Evolutionary conservation across 2,329 filamentous ascomycete species (phyloP), one percentile per base, ranked within the genome.

Genomic region (Xylaria sp.): DNA sequence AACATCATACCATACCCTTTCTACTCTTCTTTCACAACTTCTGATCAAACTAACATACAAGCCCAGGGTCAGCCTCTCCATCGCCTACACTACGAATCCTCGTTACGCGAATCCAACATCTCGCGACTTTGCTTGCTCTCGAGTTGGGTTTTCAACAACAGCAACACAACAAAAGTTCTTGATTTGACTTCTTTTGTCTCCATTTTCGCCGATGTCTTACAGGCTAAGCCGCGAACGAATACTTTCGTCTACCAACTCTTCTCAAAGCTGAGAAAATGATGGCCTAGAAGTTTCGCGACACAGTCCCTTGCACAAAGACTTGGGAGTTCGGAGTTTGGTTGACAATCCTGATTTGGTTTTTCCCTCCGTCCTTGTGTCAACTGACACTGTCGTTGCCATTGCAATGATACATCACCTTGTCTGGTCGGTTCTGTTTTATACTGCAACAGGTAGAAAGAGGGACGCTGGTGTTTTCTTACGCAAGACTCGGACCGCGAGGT

Each of bases 361-460:
- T 19, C 12, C 21, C n/a, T n/a, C 45, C 4, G 7, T 47, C 4
- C 17, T 47, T 5, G n/a, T 47, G n/a, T 47, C n/a, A 11, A 7
- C 8, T 17, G 32, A 19, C 24, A 12, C n/a, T 1, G 7, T 19
- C 14, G 30, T 14, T 48, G 42, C 55, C 4, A 21, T 19, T 19
- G 45, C 45, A 14, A 58, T 5, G 30, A 19, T 7, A 47, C 39
- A 9, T 45, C 34, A 19, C 36, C 17, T 32, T 17, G 21, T 9
- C 24, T 17, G 48, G 34, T 54, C 34, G 14, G 17, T 51, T 27
- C 30, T 42, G 45, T n/a, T 24, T n/a, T n/a, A 42, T 21, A 11
- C 45, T 42, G 19, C 58, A 53, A 51, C 47, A 61, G 11, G 14
- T 42, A 61, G 59, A 61, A 48, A 21, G 34, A 27, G 2, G 4